Evolutionary conservation across 2,329 filamentous ascomycete species (phyloP).

Genomic region (Pyricularia pennisetigena): DNA sequence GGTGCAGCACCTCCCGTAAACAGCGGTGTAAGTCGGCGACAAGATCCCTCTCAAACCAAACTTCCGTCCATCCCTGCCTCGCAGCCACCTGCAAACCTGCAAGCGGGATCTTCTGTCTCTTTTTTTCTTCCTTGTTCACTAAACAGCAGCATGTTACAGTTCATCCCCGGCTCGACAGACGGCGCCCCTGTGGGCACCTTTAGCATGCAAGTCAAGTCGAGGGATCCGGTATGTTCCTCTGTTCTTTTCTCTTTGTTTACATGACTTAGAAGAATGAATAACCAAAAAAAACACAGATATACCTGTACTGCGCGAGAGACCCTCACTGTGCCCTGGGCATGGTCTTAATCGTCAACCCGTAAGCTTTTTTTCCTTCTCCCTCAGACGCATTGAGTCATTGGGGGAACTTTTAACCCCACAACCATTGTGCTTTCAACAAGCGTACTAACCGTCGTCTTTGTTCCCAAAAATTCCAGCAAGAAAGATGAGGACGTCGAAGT

Average conservation of each 20-base stretch:
- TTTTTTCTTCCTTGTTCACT: not conserved
- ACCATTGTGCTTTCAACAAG: not conserved
- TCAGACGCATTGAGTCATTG: no score
- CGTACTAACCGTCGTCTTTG: not conserved
- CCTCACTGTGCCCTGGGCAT: conserved; percentile 68
- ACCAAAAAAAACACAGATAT: conserved; percentile 31
- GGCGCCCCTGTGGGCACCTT: not conserved
- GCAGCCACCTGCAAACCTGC: no score
- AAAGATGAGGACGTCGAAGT: not conserved
- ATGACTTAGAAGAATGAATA: not conserved
- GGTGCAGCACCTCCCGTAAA: not conserved
- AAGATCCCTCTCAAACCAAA: not conserved
- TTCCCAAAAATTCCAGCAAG: not conserved
- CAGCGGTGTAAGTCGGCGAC: not conserved
- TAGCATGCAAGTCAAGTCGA: not conserved
- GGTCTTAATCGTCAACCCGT: conserved; percentile 61
- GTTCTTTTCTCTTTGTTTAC: not conserved
- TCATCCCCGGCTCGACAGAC: not conserved
- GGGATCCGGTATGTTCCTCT: conserved; percentile 25
- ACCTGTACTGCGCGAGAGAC: conserved; percentile 68
- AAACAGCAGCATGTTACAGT: not conserved
- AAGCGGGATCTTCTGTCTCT: not conserved
- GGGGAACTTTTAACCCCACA: not conserved
- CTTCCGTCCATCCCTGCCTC: not conserved
- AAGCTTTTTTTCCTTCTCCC: not conserved